Evolutionary conservation across 1,284 basidiomycete species (phyloP), one percentile per base, ranked within the genome.

Genomic region (Melampsora larici-populina): DNA sequence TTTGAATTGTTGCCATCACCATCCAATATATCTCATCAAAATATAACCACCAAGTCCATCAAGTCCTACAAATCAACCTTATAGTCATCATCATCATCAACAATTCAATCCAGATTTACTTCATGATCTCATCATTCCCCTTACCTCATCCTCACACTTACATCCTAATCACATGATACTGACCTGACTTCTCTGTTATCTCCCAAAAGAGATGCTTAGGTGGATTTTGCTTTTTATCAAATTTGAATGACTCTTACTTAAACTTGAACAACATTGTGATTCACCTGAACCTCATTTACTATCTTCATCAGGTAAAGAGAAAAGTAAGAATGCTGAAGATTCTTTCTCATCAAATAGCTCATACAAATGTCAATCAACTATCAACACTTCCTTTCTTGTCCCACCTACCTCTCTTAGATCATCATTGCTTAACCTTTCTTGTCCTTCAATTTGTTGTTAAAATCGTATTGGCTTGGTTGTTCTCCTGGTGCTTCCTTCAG

Each of bases 231-330:
- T n/a, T n/a, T n/a, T n/a, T n/a, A n/a, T n/a, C n/a, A n/a, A n/a
- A n/a, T n/a, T n/a, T n/a, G n/a, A n/a, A n/a, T n/a, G 83, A n/a
- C 81, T 83, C 0, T 70, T 17, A 24, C 82, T 9, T 36, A 36
- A 4, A 36, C 36, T 36, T 36, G 36, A 36, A 36, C 36, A 36
- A 36, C 36, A 36, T 4, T 9, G 3, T 9, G 36, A 36, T 36
- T 36, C 36, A 36, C 36, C 36, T 36, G 36, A 36, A 4, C 36
- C 36, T 8, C 80, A 64, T 13, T 81, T 82, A 0, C 79, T 70
- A 8, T 80, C 70, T 21, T 33, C 29, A 60, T 82, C 82, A 58
- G 0, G 82, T 81, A 80, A 81, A 83, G 69, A 79, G 83, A 3
- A 49, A 48, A 6, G 29, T 51, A 33, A 31, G n/a, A 31, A 33